phyloP scores from a whole-genome alignment of 106 monocot species.

The Cymbidium sinense region DNA sequence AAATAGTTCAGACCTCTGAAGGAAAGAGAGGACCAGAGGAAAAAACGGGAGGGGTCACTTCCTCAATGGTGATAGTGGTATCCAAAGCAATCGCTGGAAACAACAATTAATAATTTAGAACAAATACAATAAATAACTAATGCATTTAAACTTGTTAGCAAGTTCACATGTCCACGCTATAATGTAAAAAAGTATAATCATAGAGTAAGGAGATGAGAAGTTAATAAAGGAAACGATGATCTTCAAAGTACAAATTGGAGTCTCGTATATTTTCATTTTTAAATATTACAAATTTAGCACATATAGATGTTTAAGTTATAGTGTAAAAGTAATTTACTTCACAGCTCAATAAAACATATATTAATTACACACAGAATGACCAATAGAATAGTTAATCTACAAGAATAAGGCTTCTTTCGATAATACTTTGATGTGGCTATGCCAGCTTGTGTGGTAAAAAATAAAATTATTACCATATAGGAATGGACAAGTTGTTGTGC shows the following conservation, averaged over 20 bases:
- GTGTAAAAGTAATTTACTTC: not conserved
- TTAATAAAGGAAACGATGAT: not conserved
- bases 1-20: slow-evolving; percentile 55
- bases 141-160: not conserved
- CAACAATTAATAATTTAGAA: not conserved
- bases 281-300: not conserved
- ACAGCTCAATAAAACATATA: not conserved
- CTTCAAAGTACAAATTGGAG: not conserved
- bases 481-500: not conserved
- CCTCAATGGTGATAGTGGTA: slow-evolving; percentile 64
- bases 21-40: slow-evolving; percentile 76
- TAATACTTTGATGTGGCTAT: not conserved
- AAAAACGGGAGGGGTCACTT: slow-evolving; percentile 54
- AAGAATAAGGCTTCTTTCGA: not conserved
- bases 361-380: not conserved
- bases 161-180: not conserved
- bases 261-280: not conserved
- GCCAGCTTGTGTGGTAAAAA: not conserved
- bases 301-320: not conserved
- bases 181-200: not conserved
- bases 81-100: slow-evolving; percentile 68
- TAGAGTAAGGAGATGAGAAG: not conserved
- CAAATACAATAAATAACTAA: not conserved
- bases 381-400: not conserved
- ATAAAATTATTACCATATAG: not conserved